Percentiles rank a stretch among this genome's conserved stretches.
Evolutionary conservation across 1,139 yeast genomes (phyloP).

Genomic region (Zygoascus hellenicus): DNA sequence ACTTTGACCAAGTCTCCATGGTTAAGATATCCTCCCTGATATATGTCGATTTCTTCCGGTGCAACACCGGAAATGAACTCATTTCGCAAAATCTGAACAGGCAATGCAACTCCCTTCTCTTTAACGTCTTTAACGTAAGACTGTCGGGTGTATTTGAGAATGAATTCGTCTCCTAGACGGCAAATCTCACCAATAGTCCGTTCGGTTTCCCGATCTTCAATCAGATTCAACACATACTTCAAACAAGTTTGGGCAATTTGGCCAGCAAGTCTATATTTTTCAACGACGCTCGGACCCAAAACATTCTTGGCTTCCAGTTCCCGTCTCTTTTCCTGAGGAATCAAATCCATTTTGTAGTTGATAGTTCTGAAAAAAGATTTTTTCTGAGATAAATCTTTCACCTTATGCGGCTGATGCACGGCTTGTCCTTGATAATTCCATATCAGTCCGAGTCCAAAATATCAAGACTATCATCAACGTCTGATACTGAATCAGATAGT

Average conservation of each 20-base stretch:
- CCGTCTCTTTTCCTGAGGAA: constrained; percentile 7
- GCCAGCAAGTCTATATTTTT: constrained; percentile 85
- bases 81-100: constrained; percentile 83
- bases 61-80: constrained; percentile 74
- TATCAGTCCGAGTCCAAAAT: no score
- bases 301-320: constrained; percentile 62
- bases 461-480: no score
- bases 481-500: not conserved
- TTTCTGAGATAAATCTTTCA: not conserved
- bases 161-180: constrained; percentile 70
- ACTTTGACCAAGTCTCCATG: constrained; percentile 85
- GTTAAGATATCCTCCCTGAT: constrained; percentile 39
- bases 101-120: constrained; percentile 80
- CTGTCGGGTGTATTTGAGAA: constrained; percentile 33
- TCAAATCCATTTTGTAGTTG: constrained; percentile 6
- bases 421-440: no score
- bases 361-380: not conserved
- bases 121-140: constrained; percentile 27
- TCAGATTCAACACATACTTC: constrained; percentile 56
- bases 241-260: constrained; percentile 86
- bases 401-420: no score
- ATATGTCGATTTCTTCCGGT: constrained; percentile 73
- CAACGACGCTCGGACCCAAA: constrained; percentile 55
- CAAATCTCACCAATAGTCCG: constrained; percentile 69
- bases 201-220: constrained; percentile 43